phyloP scores from a whole-genome alignment of 768 basidiomycete genomes.

The Mycena chlorophos region DNA sequence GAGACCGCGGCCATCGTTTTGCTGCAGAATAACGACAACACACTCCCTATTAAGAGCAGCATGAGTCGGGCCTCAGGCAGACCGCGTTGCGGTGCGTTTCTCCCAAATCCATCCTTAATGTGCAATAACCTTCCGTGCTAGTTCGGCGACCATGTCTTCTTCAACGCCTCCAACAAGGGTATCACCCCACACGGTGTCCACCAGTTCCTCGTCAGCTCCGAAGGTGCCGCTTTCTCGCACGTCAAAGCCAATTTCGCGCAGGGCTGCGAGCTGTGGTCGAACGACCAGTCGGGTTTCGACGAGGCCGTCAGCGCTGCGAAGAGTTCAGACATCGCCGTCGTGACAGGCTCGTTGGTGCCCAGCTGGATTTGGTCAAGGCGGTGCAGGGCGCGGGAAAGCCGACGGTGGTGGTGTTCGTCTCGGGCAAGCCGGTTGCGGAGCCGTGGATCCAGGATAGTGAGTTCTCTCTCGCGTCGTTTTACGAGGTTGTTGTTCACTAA shows the following conservation, averaged over 20 bases:
- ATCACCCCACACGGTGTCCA: conserved; percentile 62
- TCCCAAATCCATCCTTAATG: no score
- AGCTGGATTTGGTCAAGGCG: conserved; percentile 61
- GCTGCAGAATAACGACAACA: conserved; percentile 55
- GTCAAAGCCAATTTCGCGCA: conserved; percentile 63
- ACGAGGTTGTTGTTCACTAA: neutral
- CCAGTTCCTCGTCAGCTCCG: conserved; percentile 48
- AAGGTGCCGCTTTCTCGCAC: conserved; percentile 38
- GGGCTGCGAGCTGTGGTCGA: conserved; percentile 70
- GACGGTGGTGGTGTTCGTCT: conserved; percentile 65
- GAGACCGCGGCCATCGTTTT: conserved; percentile 64
- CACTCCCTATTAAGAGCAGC: conserved; percentile 53
- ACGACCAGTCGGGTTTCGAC: conserved; percentile 55
- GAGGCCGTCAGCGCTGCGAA: conserved; percentile 56
- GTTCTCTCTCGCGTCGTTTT: conserved; percentile 23
- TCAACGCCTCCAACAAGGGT: conserved; percentile 58
- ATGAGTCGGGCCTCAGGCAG: conserved; percentile 61
- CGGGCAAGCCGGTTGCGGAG: conserved; percentile 68
- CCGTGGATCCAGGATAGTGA: conserved; percentile 68
- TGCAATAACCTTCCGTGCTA: conserved; percentile 19
- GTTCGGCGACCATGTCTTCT: conserved; percentile 73
- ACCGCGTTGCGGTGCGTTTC: conserved; percentile 55
- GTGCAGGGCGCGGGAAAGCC: conserved; percentile 63
- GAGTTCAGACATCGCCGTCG: conserved; percentile 58
- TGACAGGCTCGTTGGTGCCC: conserved; percentile 70